Conservation (phyloP, 1,139 yeast genomes). For the Blastobotrys arbuscula region DNA sequence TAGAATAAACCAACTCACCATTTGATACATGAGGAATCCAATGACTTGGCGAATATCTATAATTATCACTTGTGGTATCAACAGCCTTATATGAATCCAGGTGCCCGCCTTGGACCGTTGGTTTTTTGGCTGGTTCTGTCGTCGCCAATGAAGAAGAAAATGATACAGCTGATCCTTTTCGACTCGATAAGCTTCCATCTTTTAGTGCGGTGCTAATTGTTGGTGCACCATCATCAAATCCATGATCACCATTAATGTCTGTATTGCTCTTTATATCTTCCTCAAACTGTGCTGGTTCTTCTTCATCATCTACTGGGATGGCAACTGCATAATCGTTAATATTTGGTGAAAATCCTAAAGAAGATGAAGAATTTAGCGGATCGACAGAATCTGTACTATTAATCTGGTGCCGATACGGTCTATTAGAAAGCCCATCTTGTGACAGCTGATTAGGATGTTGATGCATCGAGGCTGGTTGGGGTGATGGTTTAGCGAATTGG, state of each 20-base stretch:
- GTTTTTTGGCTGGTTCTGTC: not conserved
- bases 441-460: not conserved
- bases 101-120: slow-evolving; percentile 7
- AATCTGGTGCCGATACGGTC: not conserved
- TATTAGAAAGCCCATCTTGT: not conserved
- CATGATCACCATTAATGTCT: not conserved
- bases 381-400: slow-evolving; percentile 11
- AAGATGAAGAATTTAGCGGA: slow-evolving; percentile 11
- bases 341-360: slow-evolving; percentile 13
- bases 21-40: slow-evolving; percentile 31
- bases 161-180: slow-evolving; percentile 8
- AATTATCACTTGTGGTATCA: slow-evolving; percentile 17
- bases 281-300: not conserved
- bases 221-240: not conserved
- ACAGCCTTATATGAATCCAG: slow-evolving; percentile 19
- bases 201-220: not conserved
- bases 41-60: slow-evolving; percentile 19
- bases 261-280: not conserved
- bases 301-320: slow-evolving; percentile 10
- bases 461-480: not conserved
- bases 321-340: slow-evolving; percentile 14
- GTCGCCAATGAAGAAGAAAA: slow-evolving; percentile 2
- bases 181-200: slow-evolving; percentile 1
- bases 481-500: too few species aligned
- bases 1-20: slow-evolving; percentile 28